phyloP scores from a whole-genome alignment of 208 protist genomes.

The Strigomonas culicis region DNA sequence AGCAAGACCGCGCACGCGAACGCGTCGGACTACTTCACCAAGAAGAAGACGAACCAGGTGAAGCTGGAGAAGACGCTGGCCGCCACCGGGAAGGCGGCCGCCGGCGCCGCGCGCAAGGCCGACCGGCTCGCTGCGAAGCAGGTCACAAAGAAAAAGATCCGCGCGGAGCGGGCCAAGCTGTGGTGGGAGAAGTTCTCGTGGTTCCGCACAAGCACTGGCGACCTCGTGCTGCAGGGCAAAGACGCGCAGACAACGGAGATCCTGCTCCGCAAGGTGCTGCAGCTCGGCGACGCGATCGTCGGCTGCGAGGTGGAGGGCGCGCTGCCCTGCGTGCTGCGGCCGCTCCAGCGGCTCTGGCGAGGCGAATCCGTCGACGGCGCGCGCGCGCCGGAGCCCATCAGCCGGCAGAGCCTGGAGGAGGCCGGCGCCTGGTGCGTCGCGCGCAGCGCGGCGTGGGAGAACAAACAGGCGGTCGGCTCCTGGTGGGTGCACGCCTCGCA shows the following conservation, averaged over 20 bases:
- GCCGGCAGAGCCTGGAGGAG: constrained; percentile 65
- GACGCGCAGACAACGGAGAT: constrained; percentile 96
- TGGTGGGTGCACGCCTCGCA: constrained; percentile 95
- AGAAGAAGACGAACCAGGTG: constrained; percentile 68
- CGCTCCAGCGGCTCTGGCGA: constrained; percentile 41
- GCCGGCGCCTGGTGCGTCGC: constrained; percentile 92
- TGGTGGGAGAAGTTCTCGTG: constrained; percentile 99
- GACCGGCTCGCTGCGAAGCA: constrained; percentile 52
- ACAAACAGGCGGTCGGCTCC: constrained; percentile 88
- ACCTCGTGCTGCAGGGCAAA: constrained; percentile 93
- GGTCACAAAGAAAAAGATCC: constrained; percentile 73
- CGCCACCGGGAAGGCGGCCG: constrained; percentile 76
- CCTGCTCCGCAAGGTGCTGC: constrained; percentile 79
- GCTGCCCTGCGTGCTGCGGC: constrained; percentile 92
- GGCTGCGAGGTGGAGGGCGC: constrained; percentile 95
- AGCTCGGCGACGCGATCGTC: constrained; percentile 92
- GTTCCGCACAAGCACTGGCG: constrained; percentile 96
- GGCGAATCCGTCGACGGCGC: not conserved
- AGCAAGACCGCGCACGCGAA: constrained; percentile 93
- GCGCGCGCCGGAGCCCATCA: not conserved
- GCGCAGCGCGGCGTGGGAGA: constrained; percentile 92
- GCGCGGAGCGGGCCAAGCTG: constrained; percentile 76
- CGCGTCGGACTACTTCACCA: constrained; percentile 88
- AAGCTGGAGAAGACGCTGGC: constrained; percentile 90
- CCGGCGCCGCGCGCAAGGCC: constrained; percentile 76